Conservation (phyloP, 106 monocot genomes). For the Allium sativum region DNA sequence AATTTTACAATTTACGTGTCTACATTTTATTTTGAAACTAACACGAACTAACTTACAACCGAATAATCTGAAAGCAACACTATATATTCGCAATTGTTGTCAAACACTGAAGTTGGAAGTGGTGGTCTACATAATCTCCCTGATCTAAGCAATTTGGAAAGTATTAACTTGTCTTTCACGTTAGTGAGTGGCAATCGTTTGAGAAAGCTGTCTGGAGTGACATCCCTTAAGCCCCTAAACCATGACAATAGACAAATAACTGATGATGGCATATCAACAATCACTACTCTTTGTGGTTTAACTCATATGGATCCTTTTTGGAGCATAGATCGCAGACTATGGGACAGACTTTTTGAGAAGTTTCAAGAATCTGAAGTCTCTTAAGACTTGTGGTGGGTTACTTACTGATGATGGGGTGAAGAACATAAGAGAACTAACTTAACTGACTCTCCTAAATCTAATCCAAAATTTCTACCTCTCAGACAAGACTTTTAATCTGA, state of each 20-base stretch:
- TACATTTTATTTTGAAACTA: too few relatives aligned
- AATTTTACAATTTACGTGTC: too few relatives aligned
- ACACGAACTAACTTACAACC: too few relatives aligned
- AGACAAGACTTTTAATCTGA: slow-evolving; percentile 68
- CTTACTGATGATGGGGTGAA: slow-evolving; percentile 89
- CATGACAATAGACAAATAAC: slow-evolving; percentile 80
- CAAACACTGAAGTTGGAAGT: too few relatives aligned
- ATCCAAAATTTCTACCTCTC: slow-evolving; percentile 87
- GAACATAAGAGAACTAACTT: slow-evolving; percentile 76
- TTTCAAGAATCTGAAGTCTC: slow-evolving; percentile 81
- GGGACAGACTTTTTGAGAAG: slow-evolving; percentile 62
- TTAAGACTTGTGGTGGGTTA: slow-evolving; percentile 90
- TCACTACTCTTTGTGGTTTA: slow-evolving; percentile 77
- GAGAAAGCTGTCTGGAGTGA: slow-evolving; percentile 71
- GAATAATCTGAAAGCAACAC: too few relatives aligned
- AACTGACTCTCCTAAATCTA: slow-evolving; percentile 74
- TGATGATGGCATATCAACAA: slow-evolving; percentile 76
- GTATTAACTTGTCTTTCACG: slow-evolving; percentile 84
- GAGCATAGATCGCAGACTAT: slow-evolving; percentile 67
- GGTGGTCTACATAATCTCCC: too few relatives aligned
- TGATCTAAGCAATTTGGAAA: slow-evolving; percentile 69
- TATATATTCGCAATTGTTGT: too few relatives aligned
- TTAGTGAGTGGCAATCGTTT: slow-evolving; percentile 63
- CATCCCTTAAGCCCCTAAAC: slow-evolving; percentile 87
- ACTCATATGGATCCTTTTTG: slow-evolving; percentile 99